Conservation (phyloP, 257 asterid genomes). For the Fraxinus americana region DNA sequence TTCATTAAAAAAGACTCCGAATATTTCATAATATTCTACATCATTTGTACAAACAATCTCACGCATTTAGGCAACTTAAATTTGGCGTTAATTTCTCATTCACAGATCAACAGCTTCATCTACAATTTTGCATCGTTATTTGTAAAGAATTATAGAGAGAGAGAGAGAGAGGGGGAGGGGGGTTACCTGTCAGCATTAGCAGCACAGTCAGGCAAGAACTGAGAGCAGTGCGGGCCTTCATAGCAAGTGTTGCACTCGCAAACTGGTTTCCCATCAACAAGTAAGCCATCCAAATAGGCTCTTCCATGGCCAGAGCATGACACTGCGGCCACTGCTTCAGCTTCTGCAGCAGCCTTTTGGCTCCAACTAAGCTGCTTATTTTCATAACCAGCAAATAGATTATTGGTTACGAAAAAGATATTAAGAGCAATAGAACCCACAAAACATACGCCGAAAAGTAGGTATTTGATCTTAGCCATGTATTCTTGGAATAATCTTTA, state of each 20-base stretch:
- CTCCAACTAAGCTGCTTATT: constrained; percentile 53
- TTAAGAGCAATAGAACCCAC: constrained; percentile 40
- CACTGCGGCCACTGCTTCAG: constrained; percentile 54
- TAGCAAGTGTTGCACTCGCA: constrained; percentile 77
- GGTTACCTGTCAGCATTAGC: constrained; percentile 55
- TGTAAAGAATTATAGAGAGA: too few relatives aligned
- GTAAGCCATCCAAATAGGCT: constrained; percentile 54
- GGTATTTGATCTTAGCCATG: constrained; percentile 25
- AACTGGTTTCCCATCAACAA: constrained; percentile 37
- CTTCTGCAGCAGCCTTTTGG: constrained; percentile 57
- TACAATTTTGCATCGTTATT: too few relatives aligned
- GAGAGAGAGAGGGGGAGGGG: too few relatives aligned
- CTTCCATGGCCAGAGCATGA: constrained; percentile 70
- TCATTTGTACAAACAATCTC: too few relatives aligned
- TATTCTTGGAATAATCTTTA: not conserved
- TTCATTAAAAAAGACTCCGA: too few relatives aligned
- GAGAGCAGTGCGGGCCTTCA: constrained; percentile 57
- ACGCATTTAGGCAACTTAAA: too few relatives aligned
- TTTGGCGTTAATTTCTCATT: too few relatives aligned
- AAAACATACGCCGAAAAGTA: constrained; percentile 27
- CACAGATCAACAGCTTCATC: too few relatives aligned
- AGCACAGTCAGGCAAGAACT: constrained; percentile 40
- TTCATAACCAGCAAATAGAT: not conserved
- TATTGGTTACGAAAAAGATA: constrained; percentile 24
- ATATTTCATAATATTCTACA: too few relatives aligned